These are phyloP conservation scores for Termitomyces sp. DNA, from an alignment of 768 basidiomycete genomes.

Conservation along the genomic window DNA sequence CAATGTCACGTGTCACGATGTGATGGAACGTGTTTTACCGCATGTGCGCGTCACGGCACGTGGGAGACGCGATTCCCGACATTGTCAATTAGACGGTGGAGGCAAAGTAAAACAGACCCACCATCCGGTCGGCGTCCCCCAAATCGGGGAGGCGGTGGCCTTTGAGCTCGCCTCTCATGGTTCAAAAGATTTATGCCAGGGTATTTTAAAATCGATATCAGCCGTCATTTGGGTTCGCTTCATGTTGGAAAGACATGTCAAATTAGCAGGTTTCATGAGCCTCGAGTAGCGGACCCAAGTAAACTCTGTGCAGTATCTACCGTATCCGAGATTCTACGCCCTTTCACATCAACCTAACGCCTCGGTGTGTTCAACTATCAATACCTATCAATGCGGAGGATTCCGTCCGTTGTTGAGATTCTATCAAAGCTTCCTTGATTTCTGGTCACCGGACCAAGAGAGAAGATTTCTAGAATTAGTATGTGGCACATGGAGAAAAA, in stretches of 20 bases:
- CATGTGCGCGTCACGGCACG: background rate
- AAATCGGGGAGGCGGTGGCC: too few species aligned
- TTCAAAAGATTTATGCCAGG: too few species aligned
- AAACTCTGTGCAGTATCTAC: background rate
- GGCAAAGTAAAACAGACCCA: too few species aligned
- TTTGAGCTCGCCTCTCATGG: too few species aligned
- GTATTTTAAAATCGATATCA: too few species aligned
- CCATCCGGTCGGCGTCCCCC: too few species aligned
- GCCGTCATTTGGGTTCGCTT: too few species aligned
- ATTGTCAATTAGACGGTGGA: background rate
- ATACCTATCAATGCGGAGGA: background rate
- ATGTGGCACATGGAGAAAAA: background rate
- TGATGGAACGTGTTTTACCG: constrained; percentile 1
- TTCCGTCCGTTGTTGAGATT: background rate
- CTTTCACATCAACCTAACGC: background rate
- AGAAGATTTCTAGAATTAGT: background rate
- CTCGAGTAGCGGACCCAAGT: background rate
- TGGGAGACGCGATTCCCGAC: background rate
- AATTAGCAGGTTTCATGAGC: background rate
- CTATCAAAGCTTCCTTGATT: too few species aligned
- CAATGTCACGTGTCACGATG: background rate
- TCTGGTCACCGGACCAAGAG: background rate
- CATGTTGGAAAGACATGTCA: too few species aligned
- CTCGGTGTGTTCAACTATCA: background rate
- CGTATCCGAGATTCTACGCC: background rate